Conservation (phyloP, 495 filamentous ascomycete genomes). For the Aspergillus bertholletiae region DNA sequence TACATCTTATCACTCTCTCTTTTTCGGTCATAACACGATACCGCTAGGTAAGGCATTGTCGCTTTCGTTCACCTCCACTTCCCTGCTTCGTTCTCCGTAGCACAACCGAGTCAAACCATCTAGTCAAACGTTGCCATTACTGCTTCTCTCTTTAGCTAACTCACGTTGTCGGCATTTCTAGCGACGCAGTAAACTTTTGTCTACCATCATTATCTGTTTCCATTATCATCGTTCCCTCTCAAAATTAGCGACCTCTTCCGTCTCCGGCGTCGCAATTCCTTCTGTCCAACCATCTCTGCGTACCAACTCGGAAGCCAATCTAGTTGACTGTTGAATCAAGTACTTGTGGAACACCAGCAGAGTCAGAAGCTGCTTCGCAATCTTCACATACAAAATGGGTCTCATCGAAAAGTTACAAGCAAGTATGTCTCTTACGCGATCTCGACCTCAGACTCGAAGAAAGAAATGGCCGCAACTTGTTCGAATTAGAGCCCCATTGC, state of each 20-base stretch:
- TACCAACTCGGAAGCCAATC: neutral
- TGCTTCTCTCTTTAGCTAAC: neutral
- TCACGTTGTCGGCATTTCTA: neutral
- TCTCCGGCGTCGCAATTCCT: neutral
- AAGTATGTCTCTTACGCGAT: constrained; percentile 31
- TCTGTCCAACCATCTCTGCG: neutral
- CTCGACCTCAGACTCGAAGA: neutral
- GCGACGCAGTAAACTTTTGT: neutral
- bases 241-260: neutral
- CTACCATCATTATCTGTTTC: neutral
- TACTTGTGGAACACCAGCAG: neutral
- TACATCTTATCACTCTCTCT: neutral
- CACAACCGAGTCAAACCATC: neutral
- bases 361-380: neutral
- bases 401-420: constrained; percentile 55
- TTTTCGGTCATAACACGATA: neutral
- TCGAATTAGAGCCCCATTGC: neutral
- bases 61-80: neutral
- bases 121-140: neutral
- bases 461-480: neutral
- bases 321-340: neutral
- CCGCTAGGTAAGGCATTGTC: neutral
- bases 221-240: neutral
- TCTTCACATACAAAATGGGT: constrained; percentile 39
- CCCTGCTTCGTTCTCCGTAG: neutral